These are phyloP conservation scores for Aspergillus melleus DNA, from an alignment of 2,329 filamentous ascomycete species.

Conservation along the genomic window DNA sequence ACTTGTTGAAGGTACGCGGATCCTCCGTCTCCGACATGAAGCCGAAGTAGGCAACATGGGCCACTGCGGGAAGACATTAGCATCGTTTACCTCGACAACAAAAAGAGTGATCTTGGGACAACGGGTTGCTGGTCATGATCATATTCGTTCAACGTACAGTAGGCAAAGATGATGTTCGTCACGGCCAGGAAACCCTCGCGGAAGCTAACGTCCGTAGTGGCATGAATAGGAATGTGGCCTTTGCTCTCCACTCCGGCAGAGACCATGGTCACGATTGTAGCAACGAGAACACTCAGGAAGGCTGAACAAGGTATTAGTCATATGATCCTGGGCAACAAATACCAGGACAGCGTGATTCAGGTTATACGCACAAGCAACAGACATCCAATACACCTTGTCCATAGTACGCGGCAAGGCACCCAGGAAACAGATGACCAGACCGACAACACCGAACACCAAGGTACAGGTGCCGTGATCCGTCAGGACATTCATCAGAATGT, in stretches of 20 bases:
- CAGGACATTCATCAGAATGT: slow-evolving; percentile 65
- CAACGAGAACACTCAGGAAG: slow-evolving; percentile 63
- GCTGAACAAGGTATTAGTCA: slow-evolving; percentile 36
- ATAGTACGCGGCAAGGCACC: slow-evolving; percentile 63
- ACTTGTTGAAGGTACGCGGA: slow-evolving; percentile 61
- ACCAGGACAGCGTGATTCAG: too few species aligned
- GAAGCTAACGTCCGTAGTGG: slow-evolving; percentile 46
- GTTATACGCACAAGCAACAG: slow-evolving; percentile 52
- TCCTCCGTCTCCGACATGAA: slow-evolving; percentile 65
- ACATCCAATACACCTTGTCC: slow-evolving; percentile 61
- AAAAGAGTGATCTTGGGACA: neutral
- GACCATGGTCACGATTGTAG: slow-evolving; percentile 66
- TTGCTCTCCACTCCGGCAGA: slow-evolving; percentile 58
- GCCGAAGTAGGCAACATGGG: slow-evolving; percentile 66
- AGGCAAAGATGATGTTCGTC: slow-evolving; percentile 70
- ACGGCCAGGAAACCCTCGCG: slow-evolving; percentile 60
- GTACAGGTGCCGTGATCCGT: slow-evolving; percentile 63
- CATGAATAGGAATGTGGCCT: slow-evolving; percentile 33
- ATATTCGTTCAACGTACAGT: slow-evolving; percentile 43
- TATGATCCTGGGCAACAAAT: neutral
- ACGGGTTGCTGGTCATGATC: neutral
- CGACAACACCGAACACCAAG: slow-evolving; percentile 62
- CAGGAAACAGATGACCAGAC: slow-evolving; percentile 58
- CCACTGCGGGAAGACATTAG: slow-evolving; percentile 30
- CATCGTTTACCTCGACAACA: too few species aligned